Percentiles rank a stretch among this genome's conserved stretches.
These are phyloP conservation scores for Sporobolomyces roseus DNA, from an alignment of 768 basidiomycete species.

Conservation along the genomic window DNA sequence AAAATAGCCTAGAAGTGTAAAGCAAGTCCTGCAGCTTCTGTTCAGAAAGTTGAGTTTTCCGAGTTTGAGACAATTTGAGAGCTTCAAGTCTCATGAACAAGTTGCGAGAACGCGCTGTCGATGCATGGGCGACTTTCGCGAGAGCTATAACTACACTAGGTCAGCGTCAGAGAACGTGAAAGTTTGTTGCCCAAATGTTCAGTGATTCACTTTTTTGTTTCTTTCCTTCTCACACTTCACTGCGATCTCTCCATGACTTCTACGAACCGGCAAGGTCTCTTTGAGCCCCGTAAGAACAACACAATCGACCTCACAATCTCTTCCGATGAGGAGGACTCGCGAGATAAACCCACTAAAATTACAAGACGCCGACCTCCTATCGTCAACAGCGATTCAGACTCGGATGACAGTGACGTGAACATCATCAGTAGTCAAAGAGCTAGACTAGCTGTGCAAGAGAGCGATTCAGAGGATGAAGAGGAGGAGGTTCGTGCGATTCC, in stretches of 20 bases:
- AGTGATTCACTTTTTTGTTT: no score
- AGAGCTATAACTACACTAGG: no score
- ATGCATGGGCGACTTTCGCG: no score
- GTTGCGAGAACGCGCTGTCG: no score
- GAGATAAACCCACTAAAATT: background rate
- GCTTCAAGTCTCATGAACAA: no score
- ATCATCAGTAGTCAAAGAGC: background rate
- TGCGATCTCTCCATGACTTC: background rate
- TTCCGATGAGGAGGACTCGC: slow-evolving; percentile 15
- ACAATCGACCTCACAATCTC: slow-evolving; percentile 12
- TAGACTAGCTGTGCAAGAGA: background rate
- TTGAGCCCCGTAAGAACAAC: background rate
- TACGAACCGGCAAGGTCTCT: background rate
- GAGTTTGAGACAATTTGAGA: no score
- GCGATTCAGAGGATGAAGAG: slow-evolving; percentile 1
- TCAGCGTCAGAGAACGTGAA: no score
- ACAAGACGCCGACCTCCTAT: background rate
- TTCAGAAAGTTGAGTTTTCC: no score
- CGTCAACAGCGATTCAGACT: slow-evolving; percentile 1
- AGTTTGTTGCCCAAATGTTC: no score
- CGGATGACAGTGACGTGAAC: slow-evolving; percentile 1
- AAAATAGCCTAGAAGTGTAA: no score
- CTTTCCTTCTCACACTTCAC: background rate
- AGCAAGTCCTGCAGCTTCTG: background rate
- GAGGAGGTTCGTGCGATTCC: background rate